Base-by-base conservation (phyloP, 306 rosid species). In the Cucumis hystrix region DNA sequence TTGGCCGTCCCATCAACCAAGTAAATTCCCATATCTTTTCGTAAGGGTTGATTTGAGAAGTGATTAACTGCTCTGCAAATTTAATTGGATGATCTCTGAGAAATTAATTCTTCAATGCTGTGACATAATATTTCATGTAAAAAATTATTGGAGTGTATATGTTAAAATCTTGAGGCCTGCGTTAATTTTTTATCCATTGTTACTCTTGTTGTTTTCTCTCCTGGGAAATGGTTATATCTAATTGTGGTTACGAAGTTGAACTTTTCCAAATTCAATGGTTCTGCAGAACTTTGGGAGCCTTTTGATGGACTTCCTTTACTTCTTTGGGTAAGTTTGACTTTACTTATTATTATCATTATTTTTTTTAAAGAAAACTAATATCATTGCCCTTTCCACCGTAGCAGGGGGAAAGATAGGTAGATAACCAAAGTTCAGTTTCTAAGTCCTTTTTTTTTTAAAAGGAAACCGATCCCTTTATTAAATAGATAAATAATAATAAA, bases 281-380 rank as follows among this genome's bases (percentile, higher is more conserved):
- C 85, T 88, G 84, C 96, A 92, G 98, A 94, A 87, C 72, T 86
- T 86, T 86, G 98, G 98, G 81, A 87, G 91, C 84, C 93, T 94
- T 83, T 83, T 94, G 41, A 87, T 87, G 93, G 97, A 94, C 84
- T 94, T 94, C 88, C 95, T 94, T 21, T 88, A 89, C 85, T 92
- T 94, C 81, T 94, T 90, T 85, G 98, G 98, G 98, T 94, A 84
- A 85, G 98, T 47, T 59, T 83, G 35, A 54, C 14, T 55, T 40
- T 12, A 30, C 11, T 43, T 67, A 21, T 66, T 41, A 11, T 39
- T 67, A 67, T 67, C 3, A 11, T 67, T 67, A 67, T 67, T 6
- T 41, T 40, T 0, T 41, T 66, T 39, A 6, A 0, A 7, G 7
- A 69, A 40, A 70, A 14, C 3, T 41, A 70, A 47, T 25, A 23